Base-by-base conservation (phyloP, 2,329 filamentous ascomycete species). In the Aureobasidium sp. region DNA sequence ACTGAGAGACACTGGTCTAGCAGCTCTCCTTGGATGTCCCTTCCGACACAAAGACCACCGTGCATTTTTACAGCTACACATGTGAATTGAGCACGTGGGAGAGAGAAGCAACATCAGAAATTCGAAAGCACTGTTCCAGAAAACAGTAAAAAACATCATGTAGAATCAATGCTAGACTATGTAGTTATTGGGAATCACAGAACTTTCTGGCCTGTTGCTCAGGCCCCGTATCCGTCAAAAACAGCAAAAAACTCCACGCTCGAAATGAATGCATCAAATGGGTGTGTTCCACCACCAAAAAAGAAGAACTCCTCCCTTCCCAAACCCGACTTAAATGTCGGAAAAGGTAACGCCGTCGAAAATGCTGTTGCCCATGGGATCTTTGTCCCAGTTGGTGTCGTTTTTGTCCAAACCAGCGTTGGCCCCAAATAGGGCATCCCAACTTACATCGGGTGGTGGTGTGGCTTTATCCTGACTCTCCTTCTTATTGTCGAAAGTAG, bases 321-420 rank as follows among this genome's bases (percentile, higher is more conserved):
- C 3, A 12, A 52, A 55, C 17, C 6, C 6, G 6, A 17, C 27
- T 14, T 36, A 49, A 49, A 51, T 31, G 44, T 60, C 57, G 34
- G 45, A 62, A 37, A 62, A 62, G 27, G 31, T 51, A 31, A 56
- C 60, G 25, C 42, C 36, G 17, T 53, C 60, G 25, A 62, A 62
- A 29, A 62, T 48, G 60, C 60, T 62, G 42, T 62, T 62, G 9
- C 60, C 60, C n/a, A 39, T 36, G 41, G 60, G 37, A 42, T 62
- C 60, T 34, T 56, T 47, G 42, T 55, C 49, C 60, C 60, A 62
- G 22, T 62, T 62, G 5, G 20, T 48, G 9, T 62, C 60, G 36
- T 62, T 34, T 31, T 34, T 62, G 51, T 62, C 60, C 49, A 56
- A n/a, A 7, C 60, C 60, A 20, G 60, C 48, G 20, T 53, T 53